phyloP scores from a whole-genome alignment of 768 basidiomycete species.

The Amanita polypyramis region DNA sequence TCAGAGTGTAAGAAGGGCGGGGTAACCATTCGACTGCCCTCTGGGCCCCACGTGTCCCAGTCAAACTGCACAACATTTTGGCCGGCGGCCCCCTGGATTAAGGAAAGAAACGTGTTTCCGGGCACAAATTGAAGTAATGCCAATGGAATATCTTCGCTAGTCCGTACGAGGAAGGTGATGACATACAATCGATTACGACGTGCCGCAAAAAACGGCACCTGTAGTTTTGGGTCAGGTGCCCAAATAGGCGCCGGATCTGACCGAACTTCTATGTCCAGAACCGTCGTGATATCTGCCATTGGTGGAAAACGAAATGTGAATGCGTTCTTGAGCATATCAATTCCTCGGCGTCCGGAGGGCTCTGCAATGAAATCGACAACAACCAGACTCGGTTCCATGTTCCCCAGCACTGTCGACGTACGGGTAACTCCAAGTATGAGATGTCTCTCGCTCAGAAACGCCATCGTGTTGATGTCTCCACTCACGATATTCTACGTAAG shows the following conservation, averaged over 20 bases:
- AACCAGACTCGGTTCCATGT: conserved; percentile 18
- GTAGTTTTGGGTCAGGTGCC: conserved; percentile 21
- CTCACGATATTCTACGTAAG: conserved; percentile 18
- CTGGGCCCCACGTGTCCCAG: conserved; percentile 47
- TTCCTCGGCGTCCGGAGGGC: conserved; percentile 16
- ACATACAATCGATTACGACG: conserved; percentile 33
- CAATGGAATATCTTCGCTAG: conserved; percentile 14
- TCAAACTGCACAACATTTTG: conserved; percentile 12
- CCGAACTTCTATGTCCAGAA: conserved; percentile 31
- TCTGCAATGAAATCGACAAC: conserved; percentile 31
- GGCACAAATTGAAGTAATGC: conserved; percentile 34
- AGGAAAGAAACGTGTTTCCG: conserved; percentile 25
- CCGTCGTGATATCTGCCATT: conserved; percentile 16
- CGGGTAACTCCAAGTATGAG: conserved; percentile 24
- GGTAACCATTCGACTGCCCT: conserved; percentile 32
- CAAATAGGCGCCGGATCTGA: conserved; percentile 45
- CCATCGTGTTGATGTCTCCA: conserved; percentile 26
- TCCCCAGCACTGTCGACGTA: conserved; percentile 13
- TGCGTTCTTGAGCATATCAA: conserved; percentile 21
- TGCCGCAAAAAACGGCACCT: conserved; percentile 38
- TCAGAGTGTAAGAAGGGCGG: conserved; percentile 21
- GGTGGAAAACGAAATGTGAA: conserved; percentile 33
- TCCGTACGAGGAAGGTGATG: conserved; percentile 30
- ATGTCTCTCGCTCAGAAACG: conserved; percentile 30
- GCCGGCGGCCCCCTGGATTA: conserved; percentile 16